Evolutionary conservation across 1,139 yeast genomes (phyloP).

Genomic region (Suhomyces ambrosiae): DNA sequence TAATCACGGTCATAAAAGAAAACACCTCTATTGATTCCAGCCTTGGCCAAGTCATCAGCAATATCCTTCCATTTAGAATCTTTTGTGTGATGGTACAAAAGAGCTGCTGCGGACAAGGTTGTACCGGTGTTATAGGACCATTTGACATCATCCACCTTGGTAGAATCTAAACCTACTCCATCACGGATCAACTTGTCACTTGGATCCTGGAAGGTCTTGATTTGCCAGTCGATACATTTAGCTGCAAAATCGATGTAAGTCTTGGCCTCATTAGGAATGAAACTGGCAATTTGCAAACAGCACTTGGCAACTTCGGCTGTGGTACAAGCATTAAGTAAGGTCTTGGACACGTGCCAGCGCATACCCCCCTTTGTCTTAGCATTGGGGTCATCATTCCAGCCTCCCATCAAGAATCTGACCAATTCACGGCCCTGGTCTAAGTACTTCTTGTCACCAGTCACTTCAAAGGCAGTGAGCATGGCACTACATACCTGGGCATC

Average conservation of each 20-base stretch:
- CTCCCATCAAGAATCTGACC: constrained; percentile 66
- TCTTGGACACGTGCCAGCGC: constrained; percentile 65
- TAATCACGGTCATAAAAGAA: constrained; percentile 70
- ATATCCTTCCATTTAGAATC: constrained; percentile 57
- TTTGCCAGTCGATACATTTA: constrained; percentile 57
- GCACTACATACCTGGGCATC: constrained; percentile 77
- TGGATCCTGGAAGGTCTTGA: constrained; percentile 53
- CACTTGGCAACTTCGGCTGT: constrained; percentile 75
- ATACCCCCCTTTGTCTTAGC: constrained; percentile 58
- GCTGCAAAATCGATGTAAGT: constrained; percentile 55
- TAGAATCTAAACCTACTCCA: constrained; percentile 57
- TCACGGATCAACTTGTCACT: constrained; percentile 61
- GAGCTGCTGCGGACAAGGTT: constrained; percentile 57
- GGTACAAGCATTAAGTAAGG: constrained; percentile 65
- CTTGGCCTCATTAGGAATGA: constrained; percentile 49
- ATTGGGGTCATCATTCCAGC: constrained; percentile 54
- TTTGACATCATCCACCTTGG: constrained; percentile 51
- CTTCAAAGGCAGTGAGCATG: constrained; percentile 68
- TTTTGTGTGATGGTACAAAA: constrained; percentile 54
- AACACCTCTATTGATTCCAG: constrained; percentile 57
- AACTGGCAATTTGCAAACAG: constrained; percentile 59
- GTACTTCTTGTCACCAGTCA: constrained; percentile 56
- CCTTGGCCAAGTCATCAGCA: constrained; percentile 62
- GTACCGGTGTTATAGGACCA: constrained; percentile 76
- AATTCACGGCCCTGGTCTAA: constrained; percentile 62